Evolutionary conservation across 2,329 filamentous ascomycete genomes (phyloP).

Genomic region (Cyanodermella asteris): DNA sequence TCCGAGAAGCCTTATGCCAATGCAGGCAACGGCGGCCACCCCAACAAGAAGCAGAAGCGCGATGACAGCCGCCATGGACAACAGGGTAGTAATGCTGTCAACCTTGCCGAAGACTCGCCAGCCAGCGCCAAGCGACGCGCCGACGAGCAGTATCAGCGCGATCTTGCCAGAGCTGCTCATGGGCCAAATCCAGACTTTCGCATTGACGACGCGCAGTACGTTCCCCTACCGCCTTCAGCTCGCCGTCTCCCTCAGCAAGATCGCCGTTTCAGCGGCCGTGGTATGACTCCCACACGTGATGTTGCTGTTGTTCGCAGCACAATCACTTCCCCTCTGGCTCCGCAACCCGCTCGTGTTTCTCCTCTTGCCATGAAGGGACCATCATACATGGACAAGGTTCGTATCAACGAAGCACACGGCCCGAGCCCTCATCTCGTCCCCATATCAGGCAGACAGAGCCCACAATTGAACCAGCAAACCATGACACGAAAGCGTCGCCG

Average conservation of each 20-base stretch:
- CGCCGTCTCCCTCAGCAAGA: conserved; percentile 2
- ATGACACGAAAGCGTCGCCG: conserved; percentile 31
- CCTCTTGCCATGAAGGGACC: conserved; percentile 31
- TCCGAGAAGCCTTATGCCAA: conserved; percentile 10
- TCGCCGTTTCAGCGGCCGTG: conserved; percentile 3
- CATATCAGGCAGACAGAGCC: conserved; percentile 19
- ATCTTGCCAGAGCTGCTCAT: neutral
- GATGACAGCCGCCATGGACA: conserved; percentile 16
- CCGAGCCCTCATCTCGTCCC: conserved; percentile 7
- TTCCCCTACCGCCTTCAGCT: neutral
- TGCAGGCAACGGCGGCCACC: conserved; percentile 13
- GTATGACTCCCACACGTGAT: conserved; percentile 17
- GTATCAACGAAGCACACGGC: conserved; percentile 2
- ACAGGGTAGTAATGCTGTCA: conserved; percentile 7
- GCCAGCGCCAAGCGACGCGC: conserved; percentile 14
- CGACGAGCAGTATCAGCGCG: conserved; percentile 17
- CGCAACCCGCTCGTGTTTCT: conserved; percentile 50
- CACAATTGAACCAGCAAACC: conserved; percentile 18
- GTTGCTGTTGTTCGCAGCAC: conserved; percentile 50
- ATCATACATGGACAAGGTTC: conserved; percentile 28
- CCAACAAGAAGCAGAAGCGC: conserved; percentile 15
- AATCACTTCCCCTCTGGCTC: conserved; percentile 50
- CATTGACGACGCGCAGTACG: neutral
- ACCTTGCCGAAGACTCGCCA: neutral
- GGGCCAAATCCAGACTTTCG: neutral